Conservation (phyloP, 2,329 filamentous ascomycete species). For the Graphiopsis chlorocephala region DNA sequence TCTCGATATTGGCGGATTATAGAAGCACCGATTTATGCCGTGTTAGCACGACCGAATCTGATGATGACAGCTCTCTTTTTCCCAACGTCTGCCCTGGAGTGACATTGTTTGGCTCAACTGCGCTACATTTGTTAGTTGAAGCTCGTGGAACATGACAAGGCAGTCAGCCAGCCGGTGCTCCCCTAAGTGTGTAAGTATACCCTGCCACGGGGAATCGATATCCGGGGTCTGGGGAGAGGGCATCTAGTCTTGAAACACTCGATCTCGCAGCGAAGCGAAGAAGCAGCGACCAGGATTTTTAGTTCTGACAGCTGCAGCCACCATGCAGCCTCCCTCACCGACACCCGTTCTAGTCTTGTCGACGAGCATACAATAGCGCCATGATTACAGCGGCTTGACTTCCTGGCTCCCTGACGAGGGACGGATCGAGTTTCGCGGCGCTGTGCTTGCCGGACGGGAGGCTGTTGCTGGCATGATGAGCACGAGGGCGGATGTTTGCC, state of each 20-base stretch:
- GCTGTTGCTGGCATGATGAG: neutral
- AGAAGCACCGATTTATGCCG: neutral
- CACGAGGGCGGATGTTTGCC: neutral
- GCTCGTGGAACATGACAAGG: neutral
- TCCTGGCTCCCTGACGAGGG: slow-evolving; percentile 1
- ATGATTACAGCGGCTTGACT: neutral
- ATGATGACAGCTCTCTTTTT: neutral
- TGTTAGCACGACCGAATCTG: neutral
- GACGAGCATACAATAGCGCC: neutral
- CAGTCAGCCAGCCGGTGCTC: neutral
- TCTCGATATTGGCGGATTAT: neutral
- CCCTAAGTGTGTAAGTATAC: neutral
- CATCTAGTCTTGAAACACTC: neutral
- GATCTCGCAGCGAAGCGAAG: slow-evolving; percentile 2
- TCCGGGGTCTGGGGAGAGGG: neutral
- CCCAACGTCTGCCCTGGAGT: neutral
- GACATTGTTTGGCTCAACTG: neutral
- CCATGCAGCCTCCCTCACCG: slow-evolving; percentile 12
- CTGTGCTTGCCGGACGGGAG: neutral
- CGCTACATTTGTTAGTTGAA: neutral
- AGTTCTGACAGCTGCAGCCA: slow-evolving; percentile 13
- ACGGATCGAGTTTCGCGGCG: neutral
- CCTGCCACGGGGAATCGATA: neutral
- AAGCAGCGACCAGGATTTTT: neutral
- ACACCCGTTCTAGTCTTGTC: neutral